phyloP scores from a whole-genome alignment of 805 yeast genomes.

The Suhomyces prunicola region DNA sequence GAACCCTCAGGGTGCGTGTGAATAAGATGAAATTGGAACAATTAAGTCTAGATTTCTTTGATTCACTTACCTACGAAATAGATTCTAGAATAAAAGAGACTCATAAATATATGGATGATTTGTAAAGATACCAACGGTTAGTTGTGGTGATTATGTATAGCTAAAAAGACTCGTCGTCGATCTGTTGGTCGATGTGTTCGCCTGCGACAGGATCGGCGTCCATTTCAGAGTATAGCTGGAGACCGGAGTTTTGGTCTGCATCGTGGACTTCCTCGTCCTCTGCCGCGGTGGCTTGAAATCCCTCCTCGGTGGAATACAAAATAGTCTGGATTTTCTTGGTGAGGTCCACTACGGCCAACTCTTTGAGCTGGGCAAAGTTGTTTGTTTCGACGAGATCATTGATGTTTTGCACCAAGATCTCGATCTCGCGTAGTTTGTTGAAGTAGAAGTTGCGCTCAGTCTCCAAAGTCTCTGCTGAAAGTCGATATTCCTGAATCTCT shows the following conservation, averaged over 20 bases:
- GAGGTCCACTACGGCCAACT: slow-evolving; percentile 25
- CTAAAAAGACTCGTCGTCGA: slow-evolving; percentile 20
- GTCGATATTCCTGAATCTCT: slow-evolving; percentile 56
- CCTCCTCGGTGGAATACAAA: slow-evolving; percentile 78
- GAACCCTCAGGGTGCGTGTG: too few relatives aligned
- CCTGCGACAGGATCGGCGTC: not conserved
- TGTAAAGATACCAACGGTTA: not conserved
- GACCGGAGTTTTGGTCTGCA: not conserved
- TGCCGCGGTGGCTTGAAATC: slow-evolving; percentile 60
- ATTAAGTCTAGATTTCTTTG: too few relatives aligned
- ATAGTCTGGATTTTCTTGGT: slow-evolving; percentile 65
- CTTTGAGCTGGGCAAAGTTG: slow-evolving; percentile 41
- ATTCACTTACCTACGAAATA: too few relatives aligned
- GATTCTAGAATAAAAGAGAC: too few relatives aligned
- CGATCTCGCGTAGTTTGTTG: slow-evolving; percentile 84
- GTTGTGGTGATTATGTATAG: not conserved
- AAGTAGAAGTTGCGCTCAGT: slow-evolving; percentile 89
- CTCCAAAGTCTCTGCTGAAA: slow-evolving; percentile 63
- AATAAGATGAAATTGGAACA: too few relatives aligned
- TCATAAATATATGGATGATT: too few relatives aligned
- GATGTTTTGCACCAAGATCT: slow-evolving; percentile 64
- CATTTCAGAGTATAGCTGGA: not conserved
- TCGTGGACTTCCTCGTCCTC: slow-evolving; percentile 14
- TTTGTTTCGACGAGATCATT: slow-evolving; percentile 18
- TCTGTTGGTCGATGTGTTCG: slow-evolving; percentile 3